Base-by-base conservation (phyloP, 306 rosid species). In the Casuarina cunninghamiana region DNA sequence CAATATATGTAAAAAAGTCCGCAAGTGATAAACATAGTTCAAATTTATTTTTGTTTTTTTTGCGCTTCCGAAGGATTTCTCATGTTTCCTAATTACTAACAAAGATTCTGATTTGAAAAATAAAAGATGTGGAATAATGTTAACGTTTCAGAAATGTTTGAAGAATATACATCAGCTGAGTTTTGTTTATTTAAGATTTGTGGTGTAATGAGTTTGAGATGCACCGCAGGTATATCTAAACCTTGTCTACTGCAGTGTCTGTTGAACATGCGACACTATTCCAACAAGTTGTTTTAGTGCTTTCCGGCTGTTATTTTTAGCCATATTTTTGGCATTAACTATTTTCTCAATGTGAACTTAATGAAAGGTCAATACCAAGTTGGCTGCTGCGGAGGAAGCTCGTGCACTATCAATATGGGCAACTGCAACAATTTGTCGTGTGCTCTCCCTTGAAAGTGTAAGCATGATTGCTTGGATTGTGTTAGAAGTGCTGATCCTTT, bases 311-410 rank as follows among this genome's bases (percentile, higher is more conserved):
- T 67, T 67, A 17, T 17, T 67, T 19, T 17, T 67, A 76, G 63
- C 9, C 11, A 45, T 16, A 9, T 10, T 37, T 80, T 58, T 42
- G 73, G 72, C 58, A 63, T 63, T 5, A 35, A 53, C 78, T 51
- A 15, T 60, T 75, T 54, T 26, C 79, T 79, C 63, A 77, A 55
- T 75, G 63, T 78, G 75, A 70, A 74, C 81, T 78, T 81, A 73
- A 41, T 79, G 67, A 78, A 77, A 93, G 97, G 93, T 80, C 74
- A 72, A 81, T 45, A 51, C 73, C 8, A 88, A 85, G 94, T 77
- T 93, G 85, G 91, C 91, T 73, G 88, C 90, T 77, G 96, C 90
- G 63, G 99, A 95, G 88, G 99, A 95, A 85, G 95, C 94, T 44
- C 82, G 79, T 73, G 83, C 99, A 62, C 82, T 95, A 85, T 93